Evolutionary conservation across 495 filamentous ascomycete species (phyloP), one percentile per base, ranked within the genome.

Genomic region (Penicillium mononematosum): DNA sequence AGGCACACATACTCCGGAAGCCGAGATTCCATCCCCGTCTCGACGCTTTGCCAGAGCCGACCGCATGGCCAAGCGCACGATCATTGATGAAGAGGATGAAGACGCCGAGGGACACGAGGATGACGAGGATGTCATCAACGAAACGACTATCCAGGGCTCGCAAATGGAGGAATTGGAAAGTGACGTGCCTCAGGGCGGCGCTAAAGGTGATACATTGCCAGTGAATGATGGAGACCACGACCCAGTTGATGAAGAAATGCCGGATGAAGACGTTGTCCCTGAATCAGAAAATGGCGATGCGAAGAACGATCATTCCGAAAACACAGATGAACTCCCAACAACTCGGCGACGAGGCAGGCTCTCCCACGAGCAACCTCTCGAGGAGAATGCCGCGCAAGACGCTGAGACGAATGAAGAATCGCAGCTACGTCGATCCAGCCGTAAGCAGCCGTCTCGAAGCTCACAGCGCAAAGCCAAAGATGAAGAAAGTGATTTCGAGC

Each of bases 401-500:
- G 63, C 36, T 41, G 62, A 60, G 55, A 61, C 69, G 45, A 69
- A 65, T 56, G 75, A 55, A 59, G 81, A 50, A 75, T 34, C 79
- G 19, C 67, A 81, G 2, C 78, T 72, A 22, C 79, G 82, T 39
- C 70, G 74, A 42, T 70, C 72, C 53, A 68, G 77, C 55, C 78
- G 79, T 53, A 79, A 80, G 60, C 79, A 76, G 55, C 74, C 74
- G 24, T 46, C 60, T 27, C 74, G 71, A 50, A 72, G 66, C 52
- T 79, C 76, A 25, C 78, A 87, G 65, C 82, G 81, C 49, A 82
- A 79, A 25, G 58, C 70, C 6, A 69, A 78, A 41, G 85, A 92
- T 56, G 88, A 88, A 16, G 90, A 87, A 62, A 94, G 90, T 67
- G 92, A 96, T 60, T 96, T 96, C 64, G 90, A 96, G 63, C 91